These are phyloP conservation scores for Wickerhamomyces chaumierensis DNA, from an alignment of 805 yeast species.

Conservation along the genomic window DNA sequence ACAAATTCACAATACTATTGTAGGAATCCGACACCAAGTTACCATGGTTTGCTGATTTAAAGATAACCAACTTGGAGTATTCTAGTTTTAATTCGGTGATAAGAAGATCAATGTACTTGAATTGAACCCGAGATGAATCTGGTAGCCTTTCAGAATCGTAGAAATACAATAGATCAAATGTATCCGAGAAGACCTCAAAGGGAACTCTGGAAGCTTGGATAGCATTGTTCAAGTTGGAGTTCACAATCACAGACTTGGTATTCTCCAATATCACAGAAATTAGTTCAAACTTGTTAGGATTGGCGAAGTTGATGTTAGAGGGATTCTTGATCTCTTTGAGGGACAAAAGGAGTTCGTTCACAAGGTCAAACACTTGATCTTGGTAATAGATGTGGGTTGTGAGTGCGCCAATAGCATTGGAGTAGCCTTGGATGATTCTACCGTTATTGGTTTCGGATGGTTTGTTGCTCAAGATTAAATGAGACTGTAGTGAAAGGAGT, in stretches of 20 bases:
- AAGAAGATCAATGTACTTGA: conserved; percentile 11
- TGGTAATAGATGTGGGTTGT: conserved; percentile 74
- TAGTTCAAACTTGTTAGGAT: neutral
- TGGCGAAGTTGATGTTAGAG: neutral
- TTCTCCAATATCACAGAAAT: conserved; percentile 9
- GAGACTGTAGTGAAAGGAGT: conserved; percentile 37
- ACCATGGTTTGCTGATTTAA: conserved; percentile 9
- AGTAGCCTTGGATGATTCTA: conserved; percentile 23
- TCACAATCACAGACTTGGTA: conserved; percentile 8
- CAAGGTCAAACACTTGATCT: conserved; percentile 77
- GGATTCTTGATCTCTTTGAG: conserved; percentile 17
- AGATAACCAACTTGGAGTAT: conserved; percentile 8
- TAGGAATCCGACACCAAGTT: conserved; percentile 11
- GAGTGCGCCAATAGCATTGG: conserved; percentile 48
- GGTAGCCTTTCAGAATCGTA: neutral
- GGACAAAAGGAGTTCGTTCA: conserved; percentile 49
- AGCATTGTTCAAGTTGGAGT: conserved; percentile 9
- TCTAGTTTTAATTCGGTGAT: conserved; percentile 11
- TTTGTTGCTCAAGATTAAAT: conserved; percentile 16
- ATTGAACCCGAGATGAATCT: conserved; percentile 6
- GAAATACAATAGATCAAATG: conserved; percentile 10
- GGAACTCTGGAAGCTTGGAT: conserved; percentile 17
- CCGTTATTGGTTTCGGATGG: too few species aligned
- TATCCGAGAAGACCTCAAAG: conserved; percentile 14
- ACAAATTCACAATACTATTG: conserved; percentile 11